Evolutionary conservation across 2,329 filamentous ascomycete genomes (phyloP), one percentile per base, ranked within the genome.

Genomic region (Fusarium sp.): DNA sequence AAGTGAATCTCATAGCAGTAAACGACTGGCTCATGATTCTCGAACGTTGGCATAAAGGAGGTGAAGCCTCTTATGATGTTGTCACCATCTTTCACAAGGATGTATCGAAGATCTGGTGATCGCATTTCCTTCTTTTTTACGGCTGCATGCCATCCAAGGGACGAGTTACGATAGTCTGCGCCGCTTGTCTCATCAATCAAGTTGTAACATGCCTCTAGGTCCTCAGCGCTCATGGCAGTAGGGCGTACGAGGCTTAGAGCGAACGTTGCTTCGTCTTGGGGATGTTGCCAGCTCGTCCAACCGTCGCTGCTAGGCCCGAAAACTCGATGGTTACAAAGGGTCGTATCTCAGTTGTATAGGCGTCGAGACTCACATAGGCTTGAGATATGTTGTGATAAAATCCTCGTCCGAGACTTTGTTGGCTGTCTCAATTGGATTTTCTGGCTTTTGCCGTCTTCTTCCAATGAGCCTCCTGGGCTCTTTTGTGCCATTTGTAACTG

Each of bases 1-100:
- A 94, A 84, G 74, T 95, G 92, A 36, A 95, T 88, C 79, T 95
- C 92, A 76, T 94, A 95, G 77, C 92, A 90, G 77, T 94, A 95
- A 21, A 94, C 76, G 3, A 94, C 91, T 0, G 89, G 83, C 61
- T 88, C 80, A 2, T 84, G 84, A 65, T 90, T 88, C 74, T 93
- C 91, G 72, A 87, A 87, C 3, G 89, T 91, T n/a, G 91, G 85
- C 89, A 92, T 90, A 73, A 92, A 82, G n/a, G 89, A 92, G 2
- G 86, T 83, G 72, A 92, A 91, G 6, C 84, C 89, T 19, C 79
- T 76, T 10, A 90, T 67, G 13, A 24, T 40, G 26, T 43, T 62
- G 13, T 71, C 56, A 7, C 59, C 62, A 21, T 75, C 76, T 65
- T 83, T 83, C 49, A 92, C 85, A 5, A 94, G 78, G 9, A 94